A percentile compares a stretch with the other conserved stretches of the same genome.
Evolutionary conservation across 73 alveolate species (phyloP).

Genomic region (Uronychia setigera): DNA sequence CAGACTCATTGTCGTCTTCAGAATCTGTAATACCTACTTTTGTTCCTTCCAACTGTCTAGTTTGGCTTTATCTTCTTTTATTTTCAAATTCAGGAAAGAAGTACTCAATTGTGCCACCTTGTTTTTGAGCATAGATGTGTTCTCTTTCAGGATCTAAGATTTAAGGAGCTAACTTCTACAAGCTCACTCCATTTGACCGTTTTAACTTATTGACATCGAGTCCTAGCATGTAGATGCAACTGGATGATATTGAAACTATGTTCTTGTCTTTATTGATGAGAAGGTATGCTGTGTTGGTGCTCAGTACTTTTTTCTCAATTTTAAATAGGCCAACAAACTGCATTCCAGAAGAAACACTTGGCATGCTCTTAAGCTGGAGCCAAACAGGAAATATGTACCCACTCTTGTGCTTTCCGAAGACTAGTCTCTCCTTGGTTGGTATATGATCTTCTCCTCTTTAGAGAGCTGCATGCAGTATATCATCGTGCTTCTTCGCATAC

Average conservation of each 20-base stretch:
- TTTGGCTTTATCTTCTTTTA: not conserved
- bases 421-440: slow-evolving; percentile 49
- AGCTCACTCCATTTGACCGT: slow-evolving; percentile 1
- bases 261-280: slow-evolving; percentile 33
- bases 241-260: slow-evolving; percentile 23
- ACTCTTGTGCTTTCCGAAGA: slow-evolving; percentile 41
- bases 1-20: not conserved
- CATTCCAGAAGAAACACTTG: not conserved
- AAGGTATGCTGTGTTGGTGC: slow-evolving; percentile 32
- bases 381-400: slow-evolving; percentile 59
- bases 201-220: slow-evolving; percentile 2
- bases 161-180: slow-evolving; percentile 9
- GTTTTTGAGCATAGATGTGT: slow-evolving; percentile 5
- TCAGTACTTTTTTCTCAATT: slow-evolving; percentile 36
- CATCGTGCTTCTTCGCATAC: slow-evolving; percentile 51
- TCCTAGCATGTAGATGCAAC: slow-evolving; percentile 29
- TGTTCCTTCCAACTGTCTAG: too few species aligned
- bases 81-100: not conserved
- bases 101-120: not conserved
- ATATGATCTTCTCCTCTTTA: slow-evolving; percentile 42
- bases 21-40: too few species aligned
- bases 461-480: slow-evolving; percentile 38
- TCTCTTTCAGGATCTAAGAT: slow-evolving; percentile 20
- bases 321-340: not conserved
- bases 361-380: slow-evolving; percentile 17